A percentile compares a stretch with the other conserved stretches of the same genome.
These are phyloP conservation scores for Coniochaeta sp. DNA, from an alignment of 2,329 filamentous ascomycete genomes.

Conservation along the genomic window DNA sequence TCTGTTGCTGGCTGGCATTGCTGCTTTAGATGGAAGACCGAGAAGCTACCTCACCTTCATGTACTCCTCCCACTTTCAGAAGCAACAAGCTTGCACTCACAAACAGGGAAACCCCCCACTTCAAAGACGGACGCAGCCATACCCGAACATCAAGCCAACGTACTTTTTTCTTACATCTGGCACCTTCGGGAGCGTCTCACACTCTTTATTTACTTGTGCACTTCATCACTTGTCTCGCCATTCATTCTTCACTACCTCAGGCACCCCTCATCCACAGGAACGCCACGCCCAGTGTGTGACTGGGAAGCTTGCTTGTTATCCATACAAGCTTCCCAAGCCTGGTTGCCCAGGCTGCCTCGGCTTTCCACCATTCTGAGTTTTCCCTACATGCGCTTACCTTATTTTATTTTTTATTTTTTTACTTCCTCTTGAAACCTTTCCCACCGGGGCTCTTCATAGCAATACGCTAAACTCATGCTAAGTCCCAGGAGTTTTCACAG, in stretches of 20 bases:
- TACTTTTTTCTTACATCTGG: background rate
- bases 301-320: background rate
- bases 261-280: background rate
- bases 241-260: background rate
- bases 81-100: background rate
- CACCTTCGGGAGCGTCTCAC: background rate
- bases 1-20: background rate
- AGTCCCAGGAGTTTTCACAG: constrained; percentile 36
- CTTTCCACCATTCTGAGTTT: background rate
- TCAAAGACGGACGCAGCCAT: background rate
- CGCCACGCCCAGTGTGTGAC: background rate
- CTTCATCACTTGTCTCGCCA: background rate
- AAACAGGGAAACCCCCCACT: background rate
- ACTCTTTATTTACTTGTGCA: background rate
- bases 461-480: constrained; percentile 36
- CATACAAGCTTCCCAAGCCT: background rate
- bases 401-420: no score
- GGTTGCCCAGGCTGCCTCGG: background rate
- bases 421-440: background rate
- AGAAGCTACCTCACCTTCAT: background rate
- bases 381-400: background rate
- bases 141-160: background rate
- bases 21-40: background rate
- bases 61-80: background rate
- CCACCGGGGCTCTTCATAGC: constrained; percentile 1